A percentile compares a stretch with the other conserved stretches of the same genome.
Evolutionary conservation across 2,329 filamentous ascomycete species (phyloP).

Genomic region (Endoconidiophora laricicola): DNA sequence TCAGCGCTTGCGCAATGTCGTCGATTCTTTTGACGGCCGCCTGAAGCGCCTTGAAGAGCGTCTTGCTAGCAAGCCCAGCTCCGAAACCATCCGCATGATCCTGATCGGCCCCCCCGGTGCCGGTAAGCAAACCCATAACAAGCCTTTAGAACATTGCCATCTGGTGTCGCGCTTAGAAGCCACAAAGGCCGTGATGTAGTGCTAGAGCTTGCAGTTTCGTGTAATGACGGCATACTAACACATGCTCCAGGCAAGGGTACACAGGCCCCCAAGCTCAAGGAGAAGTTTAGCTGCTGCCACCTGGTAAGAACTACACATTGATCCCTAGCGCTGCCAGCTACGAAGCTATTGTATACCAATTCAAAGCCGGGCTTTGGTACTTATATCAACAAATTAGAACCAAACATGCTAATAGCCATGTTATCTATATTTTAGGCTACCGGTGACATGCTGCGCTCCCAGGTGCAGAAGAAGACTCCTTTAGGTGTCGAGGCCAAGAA

Average conservation of each 20-base stretch:
- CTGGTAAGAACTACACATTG: constrained; percentile 43
- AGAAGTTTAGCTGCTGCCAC: constrained; percentile 94
- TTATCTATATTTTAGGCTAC: constrained; percentile 49
- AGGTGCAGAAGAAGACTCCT: constrained; percentile 92
- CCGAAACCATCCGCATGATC: constrained; percentile 77
- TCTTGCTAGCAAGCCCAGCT: constrained; percentile 39
- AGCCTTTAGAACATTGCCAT: not conserved
- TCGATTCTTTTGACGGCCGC: constrained; percentile 69
- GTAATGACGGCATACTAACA: not conserved
- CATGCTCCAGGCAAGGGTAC: constrained; percentile 74
- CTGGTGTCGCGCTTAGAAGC: not conserved
- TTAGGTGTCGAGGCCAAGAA: constrained; percentile 96
- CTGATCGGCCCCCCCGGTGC: constrained; percentile 94
- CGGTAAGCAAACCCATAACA: constrained; percentile 40
- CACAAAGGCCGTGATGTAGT: not conserved
- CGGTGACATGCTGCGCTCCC: constrained; percentile 96
- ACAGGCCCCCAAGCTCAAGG: constrained; percentile 94
- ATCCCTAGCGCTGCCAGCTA: constrained; percentile 9
- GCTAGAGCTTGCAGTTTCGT: not conserved
- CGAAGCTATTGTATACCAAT: not conserved
- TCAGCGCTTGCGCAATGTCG: constrained; percentile 68
- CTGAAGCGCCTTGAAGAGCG: constrained; percentile 71
- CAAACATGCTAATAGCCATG: not conserved
- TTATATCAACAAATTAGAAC: not conserved
- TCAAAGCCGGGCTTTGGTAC: not conserved